phyloP scores from a whole-genome alignment of 768 basidiomycete genomes.

The Boletus pseudopeckii region DNA sequence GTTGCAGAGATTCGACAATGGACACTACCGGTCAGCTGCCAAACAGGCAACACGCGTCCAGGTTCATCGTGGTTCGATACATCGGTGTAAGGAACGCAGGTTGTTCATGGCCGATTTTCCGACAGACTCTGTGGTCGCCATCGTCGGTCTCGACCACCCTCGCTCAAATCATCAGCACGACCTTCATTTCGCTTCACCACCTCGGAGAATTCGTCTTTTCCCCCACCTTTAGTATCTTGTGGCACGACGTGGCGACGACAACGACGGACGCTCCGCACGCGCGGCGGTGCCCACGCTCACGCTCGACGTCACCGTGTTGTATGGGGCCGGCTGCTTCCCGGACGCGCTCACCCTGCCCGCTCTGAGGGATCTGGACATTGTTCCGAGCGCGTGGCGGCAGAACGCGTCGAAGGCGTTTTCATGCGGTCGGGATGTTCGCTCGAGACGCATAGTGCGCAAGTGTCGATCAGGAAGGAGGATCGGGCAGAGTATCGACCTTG shows the following conservation, averaged over 20 bases:
- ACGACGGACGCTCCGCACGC: no score
- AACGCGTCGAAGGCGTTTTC: slow-evolving; percentile 14
- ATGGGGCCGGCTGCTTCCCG: slow-evolving; percentile 5
- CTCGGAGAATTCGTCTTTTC: slow-evolving; percentile 12
- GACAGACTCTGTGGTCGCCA: no score
- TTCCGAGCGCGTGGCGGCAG: slow-evolving; percentile 15
- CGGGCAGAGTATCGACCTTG: slow-evolving; percentile 19
- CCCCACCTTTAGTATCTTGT: slow-evolving; percentile 3
- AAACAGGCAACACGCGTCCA: no score
- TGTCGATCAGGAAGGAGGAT: slow-evolving; percentile 13
- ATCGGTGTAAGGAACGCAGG: no score
- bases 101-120: no score
- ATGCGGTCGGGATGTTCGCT: slow-evolving; percentile 20
- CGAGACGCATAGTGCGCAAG: slow-evolving; percentile 13
- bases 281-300: background rate
- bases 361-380: slow-evolving; percentile 16
- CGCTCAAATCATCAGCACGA: no score
- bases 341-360: slow-evolving; percentile 15
- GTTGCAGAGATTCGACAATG: no score
- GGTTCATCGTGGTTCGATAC: no score
- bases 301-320: slow-evolving; percentile 11
- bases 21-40: no score
- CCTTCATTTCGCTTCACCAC: background rate
- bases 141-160: no score
- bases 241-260: background rate